phyloP scores from a whole-genome alignment of 305 asterid genomes.

The Fraxinus floribunda region DNA sequence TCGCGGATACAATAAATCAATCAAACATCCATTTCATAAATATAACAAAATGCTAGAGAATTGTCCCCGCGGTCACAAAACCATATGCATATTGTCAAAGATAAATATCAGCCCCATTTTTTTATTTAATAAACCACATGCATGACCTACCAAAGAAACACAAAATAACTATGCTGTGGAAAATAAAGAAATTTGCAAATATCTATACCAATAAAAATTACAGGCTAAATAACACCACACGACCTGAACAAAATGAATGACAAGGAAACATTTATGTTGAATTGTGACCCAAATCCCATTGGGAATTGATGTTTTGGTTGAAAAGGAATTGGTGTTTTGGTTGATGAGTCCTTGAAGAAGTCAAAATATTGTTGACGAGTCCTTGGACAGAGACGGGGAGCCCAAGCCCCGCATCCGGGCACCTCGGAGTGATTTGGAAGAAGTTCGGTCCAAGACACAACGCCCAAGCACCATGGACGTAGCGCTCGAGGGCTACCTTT shows the following conservation, averaged over 20 bases:
- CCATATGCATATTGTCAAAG: background rate
- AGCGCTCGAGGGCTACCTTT: too few species aligned
- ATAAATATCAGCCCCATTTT: background rate
- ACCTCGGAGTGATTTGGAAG: too few species aligned
- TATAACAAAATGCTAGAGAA: background rate
- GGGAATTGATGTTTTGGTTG: too few species aligned
- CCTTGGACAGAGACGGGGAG: too few species aligned
- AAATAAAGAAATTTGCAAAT: background rate
- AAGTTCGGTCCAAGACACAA: too few species aligned
- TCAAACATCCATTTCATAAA: background rate
- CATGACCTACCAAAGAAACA: background rate
- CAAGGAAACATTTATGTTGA: background rate
- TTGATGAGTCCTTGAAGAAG: too few species aligned
- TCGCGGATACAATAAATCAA: background rate
- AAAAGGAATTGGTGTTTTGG: too few species aligned
- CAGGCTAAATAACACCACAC: background rate
- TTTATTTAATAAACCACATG: background rate
- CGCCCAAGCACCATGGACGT: too few species aligned
- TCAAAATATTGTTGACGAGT: too few species aligned
- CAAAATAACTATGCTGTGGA: background rate
- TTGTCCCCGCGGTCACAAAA: background rate
- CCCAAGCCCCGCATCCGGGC: too few species aligned
- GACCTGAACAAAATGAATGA: background rate
- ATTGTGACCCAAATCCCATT: too few species aligned
- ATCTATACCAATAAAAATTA: constrained; percentile 1